These are phyloP conservation scores for Fusarium fujikuroi DNA, from an alignment of 2,329 filamentous ascomycete genomes.

Conservation along the genomic window DNA sequence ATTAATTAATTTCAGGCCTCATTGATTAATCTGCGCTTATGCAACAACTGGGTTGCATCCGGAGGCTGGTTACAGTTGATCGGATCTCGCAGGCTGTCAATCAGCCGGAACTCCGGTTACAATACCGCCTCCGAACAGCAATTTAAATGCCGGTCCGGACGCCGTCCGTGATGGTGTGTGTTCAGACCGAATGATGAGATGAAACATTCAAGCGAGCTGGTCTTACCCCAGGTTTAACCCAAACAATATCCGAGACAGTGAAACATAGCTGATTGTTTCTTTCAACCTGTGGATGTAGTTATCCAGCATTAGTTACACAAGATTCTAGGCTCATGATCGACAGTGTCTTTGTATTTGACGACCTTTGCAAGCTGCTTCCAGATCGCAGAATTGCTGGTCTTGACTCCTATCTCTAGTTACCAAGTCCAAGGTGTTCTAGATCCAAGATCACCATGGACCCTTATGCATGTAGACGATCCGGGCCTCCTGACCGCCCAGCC, in stretches of 20 bases:
- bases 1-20: background rate
- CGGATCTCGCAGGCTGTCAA: background rate
- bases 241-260: background rate
- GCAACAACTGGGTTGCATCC: conserved; percentile 8
- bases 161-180: background rate
- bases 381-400: background rate
- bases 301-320: too few relatives aligned
- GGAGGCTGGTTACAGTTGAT: background rate
- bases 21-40: background rate
- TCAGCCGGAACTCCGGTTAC: background rate
- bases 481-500: conserved; percentile 38
- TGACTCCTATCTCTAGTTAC: background rate
- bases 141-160: conserved; percentile 8
- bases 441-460: background rate
- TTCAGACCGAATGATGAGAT: background rate
- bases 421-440: background rate
- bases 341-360: background rate
- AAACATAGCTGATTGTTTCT: background rate
- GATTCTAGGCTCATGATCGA: background rate
- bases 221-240: background rate
- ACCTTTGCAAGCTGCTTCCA: background rate
- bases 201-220: conserved; percentile 11
- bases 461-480: conserved; percentile 35
- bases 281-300: background rate
- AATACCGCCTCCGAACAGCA: background rate